A percentile compares a stretch with the other conserved stretches of the same genome.
phyloP scores from a whole-genome alignment of 2,329 filamentous ascomycete genomes.

The Knufia fluminis region DNA sequence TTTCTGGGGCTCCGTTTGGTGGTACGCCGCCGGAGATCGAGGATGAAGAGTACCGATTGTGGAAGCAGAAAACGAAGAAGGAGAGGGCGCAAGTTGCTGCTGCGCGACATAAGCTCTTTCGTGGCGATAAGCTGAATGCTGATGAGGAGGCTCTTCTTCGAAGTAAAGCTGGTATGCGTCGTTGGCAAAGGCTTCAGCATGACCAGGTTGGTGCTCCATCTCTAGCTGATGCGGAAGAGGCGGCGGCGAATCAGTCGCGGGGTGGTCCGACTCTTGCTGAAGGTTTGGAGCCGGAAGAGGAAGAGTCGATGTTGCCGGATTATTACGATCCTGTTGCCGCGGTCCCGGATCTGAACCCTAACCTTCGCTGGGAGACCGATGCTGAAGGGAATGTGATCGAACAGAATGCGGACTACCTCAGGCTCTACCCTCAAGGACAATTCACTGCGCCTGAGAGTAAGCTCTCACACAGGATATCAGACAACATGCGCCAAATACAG shows the following conservation, averaged over 20 bases:
- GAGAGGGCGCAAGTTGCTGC: constrained; percentile 79
- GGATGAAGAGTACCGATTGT: constrained; percentile 85
- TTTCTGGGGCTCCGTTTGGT: constrained; percentile 53
- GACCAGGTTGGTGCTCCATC: constrained; percentile 38
- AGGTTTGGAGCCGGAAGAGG: constrained; percentile 84
- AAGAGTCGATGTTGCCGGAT: constrained; percentile 68
- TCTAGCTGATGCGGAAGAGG: constrained; percentile 35
- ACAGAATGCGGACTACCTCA: constrained; percentile 74
- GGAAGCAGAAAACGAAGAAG: constrained; percentile 98
- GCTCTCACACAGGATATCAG: constrained; percentile 70
- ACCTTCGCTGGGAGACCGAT: constrained; percentile 81
- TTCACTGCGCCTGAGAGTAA: constrained; percentile 68
- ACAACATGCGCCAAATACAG: constrained; percentile 90
- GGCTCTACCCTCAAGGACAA: constrained; percentile 61
- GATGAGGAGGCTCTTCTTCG: constrained; percentile 83
- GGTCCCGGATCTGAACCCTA: constrained; percentile 72
- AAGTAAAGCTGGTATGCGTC: constrained; percentile 78
- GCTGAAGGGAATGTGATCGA: constrained; percentile 81
- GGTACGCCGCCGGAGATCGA: constrained; percentile 69
- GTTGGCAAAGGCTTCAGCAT: constrained; percentile 72
- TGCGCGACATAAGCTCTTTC: constrained; percentile 78
- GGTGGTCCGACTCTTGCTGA: constrained; percentile 75
- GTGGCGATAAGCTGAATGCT: constrained; percentile 69
- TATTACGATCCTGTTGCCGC: constrained; percentile 85
- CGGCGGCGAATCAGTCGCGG: constrained; percentile 27